Evolutionary conservation across 164 flowering plant genomes (phyloP).

Genomic region (Piper betle): DNA sequence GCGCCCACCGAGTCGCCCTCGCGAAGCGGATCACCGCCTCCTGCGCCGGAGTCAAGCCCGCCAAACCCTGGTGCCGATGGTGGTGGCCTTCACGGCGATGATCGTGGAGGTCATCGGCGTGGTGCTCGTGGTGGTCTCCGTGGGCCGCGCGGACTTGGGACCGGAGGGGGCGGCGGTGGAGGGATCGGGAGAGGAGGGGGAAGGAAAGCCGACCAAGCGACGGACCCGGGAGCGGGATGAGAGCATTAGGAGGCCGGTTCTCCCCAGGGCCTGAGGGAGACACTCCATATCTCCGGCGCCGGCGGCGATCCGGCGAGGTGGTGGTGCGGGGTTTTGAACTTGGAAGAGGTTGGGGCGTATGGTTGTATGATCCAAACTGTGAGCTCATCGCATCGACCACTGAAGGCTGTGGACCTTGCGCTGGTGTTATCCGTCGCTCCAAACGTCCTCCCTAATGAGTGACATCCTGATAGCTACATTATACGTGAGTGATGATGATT

Average conservation of each 20-base stretch:
- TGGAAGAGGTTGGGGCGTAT: neutral
- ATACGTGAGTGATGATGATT: too few relatives aligned
- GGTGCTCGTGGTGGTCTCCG: constrained; percentile 1
- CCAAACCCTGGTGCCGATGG: constrained; percentile 21
- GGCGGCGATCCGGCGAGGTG: neutral
- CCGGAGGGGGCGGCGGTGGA: constrained; percentile 1
- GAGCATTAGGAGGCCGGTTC: constrained; percentile 1
- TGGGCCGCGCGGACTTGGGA: neutral
- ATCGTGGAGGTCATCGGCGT: constrained; percentile 9
- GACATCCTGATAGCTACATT: too few relatives aligned
- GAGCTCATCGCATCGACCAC: constrained; percentile 1
- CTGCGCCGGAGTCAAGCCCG: constrained; percentile 37
- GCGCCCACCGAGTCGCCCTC: constrained; percentile 43
- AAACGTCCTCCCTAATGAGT: too few relatives aligned
- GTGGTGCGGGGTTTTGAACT: neutral
- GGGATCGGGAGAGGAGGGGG: constrained; percentile 3
- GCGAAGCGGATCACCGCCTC: constrained; percentile 45
- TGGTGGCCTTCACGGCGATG: constrained; percentile 20
- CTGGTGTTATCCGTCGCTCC: too few relatives aligned
- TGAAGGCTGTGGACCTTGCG: too few relatives aligned
- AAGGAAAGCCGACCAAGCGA: neutral
- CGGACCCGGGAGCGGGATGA: neutral
- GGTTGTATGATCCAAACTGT: constrained; percentile 2
- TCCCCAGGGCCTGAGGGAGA: constrained; percentile 3
- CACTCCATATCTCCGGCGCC: constrained; percentile 1